Percentiles rank a stretch among this genome's conserved stretches.
phyloP scores from a whole-genome alignment of 495 filamentous ascomycete genomes.

The Talaromyces adpressus region DNA sequence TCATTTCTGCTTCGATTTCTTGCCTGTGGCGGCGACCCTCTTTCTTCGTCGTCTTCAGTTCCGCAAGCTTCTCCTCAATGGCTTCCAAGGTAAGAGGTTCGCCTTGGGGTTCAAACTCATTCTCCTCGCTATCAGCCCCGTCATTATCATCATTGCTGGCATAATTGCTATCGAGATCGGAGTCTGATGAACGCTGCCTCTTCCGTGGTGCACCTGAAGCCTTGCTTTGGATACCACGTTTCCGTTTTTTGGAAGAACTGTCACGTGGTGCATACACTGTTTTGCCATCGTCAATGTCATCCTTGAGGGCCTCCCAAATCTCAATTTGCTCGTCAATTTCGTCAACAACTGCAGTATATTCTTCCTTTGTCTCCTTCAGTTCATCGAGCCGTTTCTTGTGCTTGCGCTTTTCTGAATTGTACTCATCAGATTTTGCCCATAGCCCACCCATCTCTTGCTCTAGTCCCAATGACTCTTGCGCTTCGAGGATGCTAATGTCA shows the following conservation, averaged over 20 bases:
- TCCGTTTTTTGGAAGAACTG: conserved; percentile 22
- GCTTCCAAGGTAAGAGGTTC: conserved; percentile 26
- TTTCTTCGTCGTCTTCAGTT: conserved; percentile 30
- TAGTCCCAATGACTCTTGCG: conserved; percentile 36
- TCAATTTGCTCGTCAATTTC: conserved; percentile 32
- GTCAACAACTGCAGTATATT: conserved; percentile 23
- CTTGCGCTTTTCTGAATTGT: conserved; percentile 26
- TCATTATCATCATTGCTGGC: conserved; percentile 11
- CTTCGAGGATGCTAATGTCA: conserved; percentile 51
- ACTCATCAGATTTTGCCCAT: conserved; percentile 23
- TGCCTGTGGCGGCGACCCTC: conserved; percentile 22
- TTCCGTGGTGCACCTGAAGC: conserved; percentile 10
- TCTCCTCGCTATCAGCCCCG: conserved; percentile 7
- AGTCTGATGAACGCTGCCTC: conserved; percentile 12
- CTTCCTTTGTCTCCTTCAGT: conserved; percentile 24
- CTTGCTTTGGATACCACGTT: conserved; percentile 29
- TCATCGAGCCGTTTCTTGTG: conserved; percentile 26
- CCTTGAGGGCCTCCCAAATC: conserved; percentile 40
- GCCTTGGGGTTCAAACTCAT: conserved; percentile 10
- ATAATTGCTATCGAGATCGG: conserved; percentile 16
- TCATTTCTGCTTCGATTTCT: conserved; percentile 23
- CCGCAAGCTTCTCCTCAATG: conserved; percentile 27
- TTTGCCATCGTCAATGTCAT: conserved; percentile 37
- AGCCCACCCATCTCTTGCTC: conserved; percentile 26
- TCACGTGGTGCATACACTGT: conserved; percentile 40